These are phyloP conservation scores for Suillus subalutaceus DNA, from an alignment of 768 basidiomycete species.

Conservation along the genomic window DNA sequence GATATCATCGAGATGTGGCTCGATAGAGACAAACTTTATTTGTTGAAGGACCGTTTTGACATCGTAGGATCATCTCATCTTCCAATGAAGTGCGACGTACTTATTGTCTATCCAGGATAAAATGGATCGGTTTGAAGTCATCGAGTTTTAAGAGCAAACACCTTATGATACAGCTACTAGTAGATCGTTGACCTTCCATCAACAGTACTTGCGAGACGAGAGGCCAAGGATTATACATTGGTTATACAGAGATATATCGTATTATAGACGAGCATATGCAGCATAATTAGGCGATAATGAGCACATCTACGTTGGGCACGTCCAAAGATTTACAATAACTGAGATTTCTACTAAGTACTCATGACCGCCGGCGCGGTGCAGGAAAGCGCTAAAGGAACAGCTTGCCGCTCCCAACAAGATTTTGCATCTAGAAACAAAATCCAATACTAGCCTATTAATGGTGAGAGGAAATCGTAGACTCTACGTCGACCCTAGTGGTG, in stretches of 20 bases:
- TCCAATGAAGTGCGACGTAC: not conserved
- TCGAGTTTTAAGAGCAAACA: not conserved
- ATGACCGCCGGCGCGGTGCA: not conserved
- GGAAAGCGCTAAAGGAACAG: not conserved
- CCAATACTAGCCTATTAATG: not conserved
- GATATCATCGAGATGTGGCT: not conserved
- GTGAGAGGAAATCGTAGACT: not conserved
- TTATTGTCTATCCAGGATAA: not conserved
- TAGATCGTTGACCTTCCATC: not conserved
- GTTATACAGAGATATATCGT: too few relatives aligned
- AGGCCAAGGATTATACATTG: too few relatives aligned
- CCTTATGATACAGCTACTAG: not conserved
- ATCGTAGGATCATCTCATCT: not conserved
- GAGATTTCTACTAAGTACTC: not conserved
- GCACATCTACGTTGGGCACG: not conserved
- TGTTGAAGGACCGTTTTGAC: not conserved
- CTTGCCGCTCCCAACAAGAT: not conserved
- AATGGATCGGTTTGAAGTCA: not conserved
- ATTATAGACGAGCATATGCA: too few relatives aligned
- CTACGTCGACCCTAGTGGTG: not conserved
- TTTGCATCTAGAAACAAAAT: not conserved
- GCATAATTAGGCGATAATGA: too few relatives aligned
- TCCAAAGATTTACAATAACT: too few relatives aligned
- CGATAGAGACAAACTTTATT: not conserved
- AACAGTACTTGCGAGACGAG: too few relatives aligned